Percentiles rank a stretch among this genome's conserved stretches.
These are phyloP conservation scores for Scheffersomyces quercinus DNA, from an alignment of 1,139 yeast species.

Conservation along the genomic window DNA sequence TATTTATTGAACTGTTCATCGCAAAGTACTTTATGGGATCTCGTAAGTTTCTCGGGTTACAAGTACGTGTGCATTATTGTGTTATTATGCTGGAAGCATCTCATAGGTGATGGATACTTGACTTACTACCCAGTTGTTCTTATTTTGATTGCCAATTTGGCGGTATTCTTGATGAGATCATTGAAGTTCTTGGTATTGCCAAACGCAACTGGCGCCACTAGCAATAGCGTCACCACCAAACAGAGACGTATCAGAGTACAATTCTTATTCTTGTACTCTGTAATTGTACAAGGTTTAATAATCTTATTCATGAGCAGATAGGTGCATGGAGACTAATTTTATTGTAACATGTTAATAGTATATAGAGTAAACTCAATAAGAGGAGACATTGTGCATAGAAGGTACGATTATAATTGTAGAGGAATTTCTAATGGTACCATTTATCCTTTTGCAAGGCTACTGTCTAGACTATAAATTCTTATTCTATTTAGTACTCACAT, in stretches of 20 bases:
- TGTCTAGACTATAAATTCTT: too few relatives aligned
- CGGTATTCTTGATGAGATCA: slow-evolving; percentile 79
- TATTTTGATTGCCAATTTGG: slow-evolving; percentile 51
- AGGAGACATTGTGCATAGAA: too few relatives aligned
- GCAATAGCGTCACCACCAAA: slow-evolving; percentile 58
- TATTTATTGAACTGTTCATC: slow-evolving; percentile 51
- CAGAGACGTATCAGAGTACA: slow-evolving; percentile 84
- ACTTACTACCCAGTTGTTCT: slow-evolving; percentile 43
- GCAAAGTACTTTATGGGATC: slow-evolving; percentile 69
- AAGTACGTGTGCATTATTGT: slow-evolving; percentile 81
- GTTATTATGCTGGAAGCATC: slow-evolving; percentile 50
- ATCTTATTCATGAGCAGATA: slow-evolving; percentile 32
- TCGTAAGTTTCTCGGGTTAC: slow-evolving; percentile 89
- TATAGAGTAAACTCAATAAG: too few relatives aligned
- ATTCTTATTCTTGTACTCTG: slow-evolving; percentile 83
- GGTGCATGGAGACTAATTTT: neutral
- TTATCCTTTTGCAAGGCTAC: too few relatives aligned
- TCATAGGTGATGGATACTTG: slow-evolving; percentile 36
- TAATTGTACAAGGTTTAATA: slow-evolving; percentile 60
- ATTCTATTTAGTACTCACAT: too few relatives aligned
- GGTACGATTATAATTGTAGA: too few relatives aligned
- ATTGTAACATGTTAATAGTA: too few relatives aligned
- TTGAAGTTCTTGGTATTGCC: slow-evolving; percentile 75
- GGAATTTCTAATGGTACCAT: too few relatives aligned
- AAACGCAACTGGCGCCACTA: slow-evolving; percentile 38